Conservation (phyloP, 2,329 filamentous ascomycete species). For the Epichloe bromicola region DNA sequence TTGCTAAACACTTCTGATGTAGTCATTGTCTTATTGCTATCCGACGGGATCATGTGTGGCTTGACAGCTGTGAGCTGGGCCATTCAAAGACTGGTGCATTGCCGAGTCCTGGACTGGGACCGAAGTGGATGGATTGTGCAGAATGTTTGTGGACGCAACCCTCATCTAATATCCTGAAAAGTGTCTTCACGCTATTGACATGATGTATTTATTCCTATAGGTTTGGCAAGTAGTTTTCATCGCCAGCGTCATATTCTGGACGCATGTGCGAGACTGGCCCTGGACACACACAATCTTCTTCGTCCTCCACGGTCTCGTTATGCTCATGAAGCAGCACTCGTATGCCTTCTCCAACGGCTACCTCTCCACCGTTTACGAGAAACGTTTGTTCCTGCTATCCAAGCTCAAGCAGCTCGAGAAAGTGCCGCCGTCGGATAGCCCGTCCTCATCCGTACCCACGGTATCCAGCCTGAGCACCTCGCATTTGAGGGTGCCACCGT, state of each 20-base stretch:
- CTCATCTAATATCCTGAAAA: too few species aligned
- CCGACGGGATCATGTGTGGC: slow-evolving; percentile 57
- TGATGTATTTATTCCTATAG: slow-evolving; percentile 17
- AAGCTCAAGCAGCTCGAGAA: slow-evolving; percentile 45
- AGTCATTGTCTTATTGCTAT: slow-evolving; percentile 42
- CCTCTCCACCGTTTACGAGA: slow-evolving; percentile 46
- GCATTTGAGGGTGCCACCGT: slow-evolving; percentile 29
- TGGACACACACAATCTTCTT: slow-evolving; percentile 76
- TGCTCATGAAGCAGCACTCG: slow-evolving; percentile 76
- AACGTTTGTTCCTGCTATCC: slow-evolving; percentile 28
- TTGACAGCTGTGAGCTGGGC: slow-evolving; percentile 52
- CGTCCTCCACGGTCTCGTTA: slow-evolving; percentile 58
- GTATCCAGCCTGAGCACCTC: slow-evolving; percentile 30
- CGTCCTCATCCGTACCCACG: slow-evolving; percentile 28
- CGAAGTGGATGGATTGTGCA: slow-evolving; percentile 60
- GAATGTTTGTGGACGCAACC: slow-evolving; percentile 31
- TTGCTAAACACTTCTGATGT: not conserved
- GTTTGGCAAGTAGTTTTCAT: slow-evolving; percentile 59
- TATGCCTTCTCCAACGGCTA: slow-evolving; percentile 72
- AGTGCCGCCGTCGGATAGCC: slow-evolving; percentile 31
- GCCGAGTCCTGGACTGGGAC: slow-evolving; percentile 55
- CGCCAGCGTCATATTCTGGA: slow-evolving; percentile 47
- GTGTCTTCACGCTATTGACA: not conserved
- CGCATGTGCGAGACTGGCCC: slow-evolving; percentile 61
- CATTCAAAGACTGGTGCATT: slow-evolving; percentile 47